phyloP scores from a whole-genome alignment of 345 rosid genomes.

The sweet orange (Citrus sinensis) region DVS_A1.0 CM039161.1:22667001-22667500 shows the following conservation, averaged over 20 bases:
- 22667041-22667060: background rate
- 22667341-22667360: background rate
- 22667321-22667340: background rate
- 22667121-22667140: background rate
- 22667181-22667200: background rate
- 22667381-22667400: conserved; percentile 22
- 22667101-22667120: conserved; percentile 3
- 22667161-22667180: background rate
- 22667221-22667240: background rate
- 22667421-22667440: conserved; percentile 63
- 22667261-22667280: no score
- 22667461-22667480: conserved; percentile 45
- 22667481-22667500: conserved; percentile 29
- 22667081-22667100: background rate
- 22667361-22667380: background rate
- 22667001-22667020: background rate
- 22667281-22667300: background rate
- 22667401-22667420: conserved; percentile 15
- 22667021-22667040: background rate
- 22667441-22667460: conserved; percentile 64
- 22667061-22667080: background rate
- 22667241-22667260: background rate
- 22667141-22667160: background rate
- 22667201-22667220: background rate
- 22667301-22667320: background rate